These are phyloP conservation scores for Exophiala xenobiotica DNA, from an alignment of 2,329 filamentous ascomycete genomes.

Conservation along the genomic window DNA sequence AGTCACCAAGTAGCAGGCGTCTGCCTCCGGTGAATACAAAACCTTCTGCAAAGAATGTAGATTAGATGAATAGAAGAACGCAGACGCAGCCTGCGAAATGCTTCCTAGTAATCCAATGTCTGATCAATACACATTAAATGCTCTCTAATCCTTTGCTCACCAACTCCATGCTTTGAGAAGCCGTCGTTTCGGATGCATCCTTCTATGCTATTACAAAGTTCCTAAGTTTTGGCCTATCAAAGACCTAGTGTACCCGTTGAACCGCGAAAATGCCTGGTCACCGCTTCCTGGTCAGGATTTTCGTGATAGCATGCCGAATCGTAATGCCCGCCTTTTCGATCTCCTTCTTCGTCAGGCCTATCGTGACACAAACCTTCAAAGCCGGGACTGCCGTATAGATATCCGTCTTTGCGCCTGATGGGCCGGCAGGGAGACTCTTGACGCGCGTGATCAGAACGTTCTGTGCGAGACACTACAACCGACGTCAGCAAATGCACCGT, in stretches of 20 bases:
- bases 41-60: too few species aligned
- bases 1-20: too few species aligned
- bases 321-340: constrained; percentile 87
- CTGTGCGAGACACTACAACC: constrained; percentile 70
- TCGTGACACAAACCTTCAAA: constrained; percentile 87
- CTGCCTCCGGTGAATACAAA: too few species aligned
- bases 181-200: too few species aligned
- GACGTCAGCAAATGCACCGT: constrained; percentile 11
- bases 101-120: too few species aligned
- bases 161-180: too few species aligned
- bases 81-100: too few species aligned
- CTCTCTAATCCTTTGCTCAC: too few species aligned
- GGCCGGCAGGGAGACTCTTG: constrained; percentile 70
- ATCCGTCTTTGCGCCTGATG: constrained; percentile 64
- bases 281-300: constrained; percentile 68
- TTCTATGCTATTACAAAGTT: constrained; percentile 1
- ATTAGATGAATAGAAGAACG: too few species aligned
- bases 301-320: constrained; percentile 90
- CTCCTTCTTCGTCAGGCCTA: constrained; percentile 86
- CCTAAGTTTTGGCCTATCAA: background rate
- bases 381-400: constrained; percentile 68
- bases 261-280: constrained; percentile 26
- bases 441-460: constrained; percentile 85
- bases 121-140: too few species aligned
- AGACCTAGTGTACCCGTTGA: background rate